Conservation (phyloP, 495 filamentous ascomycete species). For the Halenospora varia region DNA sequence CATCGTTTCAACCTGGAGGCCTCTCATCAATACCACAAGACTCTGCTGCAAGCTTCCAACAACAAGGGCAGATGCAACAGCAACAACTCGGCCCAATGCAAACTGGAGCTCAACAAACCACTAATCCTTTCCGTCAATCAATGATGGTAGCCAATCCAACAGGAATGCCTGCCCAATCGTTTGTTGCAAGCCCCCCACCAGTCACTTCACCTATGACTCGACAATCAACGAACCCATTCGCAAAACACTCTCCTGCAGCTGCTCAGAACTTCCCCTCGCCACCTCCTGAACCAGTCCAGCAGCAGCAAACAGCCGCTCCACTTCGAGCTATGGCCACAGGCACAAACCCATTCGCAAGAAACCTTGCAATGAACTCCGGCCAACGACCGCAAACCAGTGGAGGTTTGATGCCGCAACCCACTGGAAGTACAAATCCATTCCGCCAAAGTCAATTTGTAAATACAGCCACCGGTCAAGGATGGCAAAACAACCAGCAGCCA, state of each 20-base stretch:
- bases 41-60: conserved; percentile 34
- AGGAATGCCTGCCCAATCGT: conserved; percentile 20
- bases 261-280: conserved; percentile 42
- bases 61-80: conserved; percentile 31
- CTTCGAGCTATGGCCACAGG: conserved; percentile 61
- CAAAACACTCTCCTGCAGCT: conserved; percentile 49
- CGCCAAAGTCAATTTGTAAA: conserved; percentile 84
- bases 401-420: conserved; percentile 56
- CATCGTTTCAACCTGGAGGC: conserved; percentile 46
- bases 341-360: conserved; percentile 67
- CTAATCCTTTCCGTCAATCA: conserved; percentile 87
- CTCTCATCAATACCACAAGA: conserved; percentile 65
- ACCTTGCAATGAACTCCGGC: conserved; percentile 24
- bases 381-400: conserved; percentile 40
- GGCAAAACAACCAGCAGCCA: conserved; percentile 73
- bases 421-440: conserved; percentile 94
- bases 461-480: conserved; percentile 78
- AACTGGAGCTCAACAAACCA: conserved; percentile 44
- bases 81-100: conserved; percentile 22
- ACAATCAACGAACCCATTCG: conserved; percentile 86
- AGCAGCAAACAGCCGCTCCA: conserved; percentile 34
- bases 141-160: conserved; percentile 55
- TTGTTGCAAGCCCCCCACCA: conserved; percentile 29
- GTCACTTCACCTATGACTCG: conserved; percentile 43
- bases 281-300: conserved; percentile 41